These are phyloP conservation scores for Ceratocystis ficicola DNA, from an alignment of 2,329 filamentous ascomycete genomes.

Conservation along the genomic window DNA sequence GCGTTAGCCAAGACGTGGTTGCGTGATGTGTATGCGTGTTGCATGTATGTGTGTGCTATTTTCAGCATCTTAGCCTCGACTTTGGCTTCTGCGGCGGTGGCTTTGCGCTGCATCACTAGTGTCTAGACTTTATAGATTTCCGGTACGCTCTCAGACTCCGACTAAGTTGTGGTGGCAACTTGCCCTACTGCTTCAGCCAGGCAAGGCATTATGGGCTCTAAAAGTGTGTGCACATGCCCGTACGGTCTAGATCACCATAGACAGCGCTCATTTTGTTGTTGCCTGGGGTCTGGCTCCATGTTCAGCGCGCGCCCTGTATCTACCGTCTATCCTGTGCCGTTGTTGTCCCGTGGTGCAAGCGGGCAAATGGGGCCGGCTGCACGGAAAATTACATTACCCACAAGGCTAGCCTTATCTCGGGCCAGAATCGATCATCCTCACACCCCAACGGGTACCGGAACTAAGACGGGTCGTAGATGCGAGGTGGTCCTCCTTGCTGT, in stretches of 20 bases:
- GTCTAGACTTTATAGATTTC: not conserved
- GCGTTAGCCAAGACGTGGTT: not conserved
- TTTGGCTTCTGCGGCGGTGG: not conserved
- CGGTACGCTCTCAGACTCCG: constrained; percentile 1
- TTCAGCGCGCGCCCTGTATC: not conserved
- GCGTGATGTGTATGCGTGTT: not conserved
- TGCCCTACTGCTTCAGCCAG: not conserved
- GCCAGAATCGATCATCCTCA: not conserved
- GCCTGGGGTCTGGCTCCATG: not conserved
- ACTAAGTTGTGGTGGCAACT: not conserved
- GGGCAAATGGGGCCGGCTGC: not conserved
- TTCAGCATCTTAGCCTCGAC: not conserved
- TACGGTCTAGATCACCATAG: not conserved
- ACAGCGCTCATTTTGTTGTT: not conserved
- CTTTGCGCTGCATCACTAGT: constrained; percentile 4
- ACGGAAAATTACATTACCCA: not conserved
- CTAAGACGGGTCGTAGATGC: not conserved
- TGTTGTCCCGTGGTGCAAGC: not conserved
- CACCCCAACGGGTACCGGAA: not conserved
- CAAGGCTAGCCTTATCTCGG: not conserved
- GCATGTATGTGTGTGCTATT: constrained; percentile 1
- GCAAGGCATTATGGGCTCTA: not conserved
- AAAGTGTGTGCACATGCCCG: not conserved
- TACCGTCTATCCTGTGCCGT: not conserved
- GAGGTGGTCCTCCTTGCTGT: not conserved